Evolutionary conservation across 352 stramenopile species (phyloP).

Genomic region (Globisporangium lucens): DNA sequence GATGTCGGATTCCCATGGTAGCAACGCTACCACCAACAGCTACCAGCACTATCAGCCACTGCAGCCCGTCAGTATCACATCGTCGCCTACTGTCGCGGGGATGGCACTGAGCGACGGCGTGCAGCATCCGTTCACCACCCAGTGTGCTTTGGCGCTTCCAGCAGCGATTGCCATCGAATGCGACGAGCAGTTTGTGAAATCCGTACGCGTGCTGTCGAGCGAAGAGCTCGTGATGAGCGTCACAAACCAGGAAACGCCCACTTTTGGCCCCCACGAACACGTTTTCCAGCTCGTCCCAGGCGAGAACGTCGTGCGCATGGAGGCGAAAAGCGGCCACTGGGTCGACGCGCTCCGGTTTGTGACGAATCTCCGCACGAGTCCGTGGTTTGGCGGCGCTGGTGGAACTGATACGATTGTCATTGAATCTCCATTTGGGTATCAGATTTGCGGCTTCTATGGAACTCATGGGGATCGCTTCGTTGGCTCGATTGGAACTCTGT

Average conservation of each 20-base stretch:
- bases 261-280: conserved; percentile 36
- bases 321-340: conserved; percentile 49
- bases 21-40: background rate
- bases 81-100: conserved; percentile 18
- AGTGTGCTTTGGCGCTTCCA: conserved; percentile 11
- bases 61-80: background rate
- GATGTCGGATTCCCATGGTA: background rate
- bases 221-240: conserved; percentile 22
- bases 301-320: conserved; percentile 38
- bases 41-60: background rate
- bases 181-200: conserved; percentile 30
- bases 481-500: conserved; percentile 33
- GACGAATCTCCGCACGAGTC: conserved; percentile 39
- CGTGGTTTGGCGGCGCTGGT: conserved; percentile 45
- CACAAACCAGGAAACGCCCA: conserved; percentile 6
- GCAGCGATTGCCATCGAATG: conserved; percentile 37
- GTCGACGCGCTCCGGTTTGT: conserved; percentile 47
- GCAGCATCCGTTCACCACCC: conserved; percentile 14
- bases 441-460: conserved; percentile 42
- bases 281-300: conserved; percentile 39
- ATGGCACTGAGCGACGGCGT: conserved; percentile 20
- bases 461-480: conserved; percentile 32
- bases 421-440: conserved; percentile 24
- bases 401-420: conserved; percentile 25
- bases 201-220: conserved; percentile 25